Percentiles rank a stretch among this genome's conserved stretches.
Conservation (phyloP, 441 rosid species). For the Metrosideros polymorpha region DNA sequence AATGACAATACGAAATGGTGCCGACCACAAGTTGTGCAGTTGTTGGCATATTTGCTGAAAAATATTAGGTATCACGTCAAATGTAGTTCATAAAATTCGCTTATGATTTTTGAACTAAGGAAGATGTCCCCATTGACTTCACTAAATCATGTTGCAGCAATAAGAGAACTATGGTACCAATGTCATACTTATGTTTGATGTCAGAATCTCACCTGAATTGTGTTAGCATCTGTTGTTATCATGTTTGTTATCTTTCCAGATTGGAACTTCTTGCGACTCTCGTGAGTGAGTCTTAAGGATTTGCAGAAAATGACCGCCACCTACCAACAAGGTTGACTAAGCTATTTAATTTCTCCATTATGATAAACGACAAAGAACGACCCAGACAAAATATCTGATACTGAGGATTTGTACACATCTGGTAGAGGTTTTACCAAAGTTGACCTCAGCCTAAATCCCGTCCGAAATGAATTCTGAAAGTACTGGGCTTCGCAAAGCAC, state of each 20-base stretch:
- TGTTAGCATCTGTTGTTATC: constrained; percentile 82
- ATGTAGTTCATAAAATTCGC: background rate
- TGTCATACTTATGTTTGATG: background rate
- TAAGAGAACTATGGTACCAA: background rate
- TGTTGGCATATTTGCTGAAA: constrained; percentile 70
- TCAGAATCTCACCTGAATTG: constrained; percentile 57
- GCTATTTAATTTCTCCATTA: background rate
- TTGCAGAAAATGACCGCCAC: constrained; percentile 89
- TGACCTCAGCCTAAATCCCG: constrained; percentile 86
- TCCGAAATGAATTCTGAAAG: constrained; percentile 97
- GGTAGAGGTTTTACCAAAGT: constrained; percentile 61
- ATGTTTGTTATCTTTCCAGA: constrained; percentile 91
- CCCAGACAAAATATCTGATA: background rate
- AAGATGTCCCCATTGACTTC: background rate
- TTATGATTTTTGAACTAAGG: background rate
- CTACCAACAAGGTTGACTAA: constrained; percentile 18
- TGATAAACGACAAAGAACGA: background rate
- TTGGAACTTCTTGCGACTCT: constrained; percentile 67
- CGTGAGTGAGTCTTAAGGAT: constrained; percentile 73
- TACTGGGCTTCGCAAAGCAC: constrained; percentile 94
- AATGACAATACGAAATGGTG: constrained; percentile 77
- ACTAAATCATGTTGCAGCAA: background rate
- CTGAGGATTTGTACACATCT: background rate
- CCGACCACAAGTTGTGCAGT: constrained; percentile 81
- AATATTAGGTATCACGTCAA: background rate